These are phyloP conservation scores for Porodaedalea pini DNA, from an alignment of 1,284 basidiomycete species.

Conservation along the genomic window DNA sequence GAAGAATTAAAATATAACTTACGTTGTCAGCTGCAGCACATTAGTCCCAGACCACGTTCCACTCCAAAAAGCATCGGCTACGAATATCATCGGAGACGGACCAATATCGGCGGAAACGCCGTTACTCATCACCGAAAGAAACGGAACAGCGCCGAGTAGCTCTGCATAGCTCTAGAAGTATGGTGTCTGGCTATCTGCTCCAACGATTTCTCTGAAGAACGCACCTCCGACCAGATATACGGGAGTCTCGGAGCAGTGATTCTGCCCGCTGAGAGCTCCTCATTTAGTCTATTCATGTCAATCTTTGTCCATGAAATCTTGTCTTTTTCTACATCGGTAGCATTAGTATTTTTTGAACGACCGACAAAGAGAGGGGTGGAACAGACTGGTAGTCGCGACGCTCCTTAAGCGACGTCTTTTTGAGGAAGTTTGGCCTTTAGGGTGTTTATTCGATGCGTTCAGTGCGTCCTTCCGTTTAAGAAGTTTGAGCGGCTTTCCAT, in stretches of 20 bases:
- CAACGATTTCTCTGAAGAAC: not conserved
- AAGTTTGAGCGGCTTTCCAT: too few species aligned
- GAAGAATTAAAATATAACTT: not conserved
- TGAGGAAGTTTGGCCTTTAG: too few species aligned
- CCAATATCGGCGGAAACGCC: slow-evolving; percentile 4
- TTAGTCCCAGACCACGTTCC: not conserved
- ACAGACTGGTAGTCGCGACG: too few species aligned
- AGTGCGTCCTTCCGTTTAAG: too few species aligned
- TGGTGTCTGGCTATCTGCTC: not conserved
- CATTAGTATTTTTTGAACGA: not conserved
- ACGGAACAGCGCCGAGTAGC: slow-evolving; percentile 6
- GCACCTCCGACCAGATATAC: slow-evolving; percentile 7
- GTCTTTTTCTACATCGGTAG: not conserved
- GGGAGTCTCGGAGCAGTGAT: not conserved
- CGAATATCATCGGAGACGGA: not conserved
- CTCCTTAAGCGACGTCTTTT: too few species aligned
- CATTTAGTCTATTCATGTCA: not conserved
- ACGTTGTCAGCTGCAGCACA: not conserved
- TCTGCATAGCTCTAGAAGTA: slow-evolving; percentile 2
- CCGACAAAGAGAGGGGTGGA: too few species aligned
- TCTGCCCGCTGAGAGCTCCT: not conserved
- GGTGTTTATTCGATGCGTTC: too few species aligned
- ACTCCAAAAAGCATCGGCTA: not conserved
- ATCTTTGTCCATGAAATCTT: not conserved
- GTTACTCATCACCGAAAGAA: not conserved